Percentiles rank a stretch among this genome's conserved stretches.
Evolutionary conservation across 768 basidiomycete genomes (phyloP).

Genomic region (Termitomyces sp.): DNA sequence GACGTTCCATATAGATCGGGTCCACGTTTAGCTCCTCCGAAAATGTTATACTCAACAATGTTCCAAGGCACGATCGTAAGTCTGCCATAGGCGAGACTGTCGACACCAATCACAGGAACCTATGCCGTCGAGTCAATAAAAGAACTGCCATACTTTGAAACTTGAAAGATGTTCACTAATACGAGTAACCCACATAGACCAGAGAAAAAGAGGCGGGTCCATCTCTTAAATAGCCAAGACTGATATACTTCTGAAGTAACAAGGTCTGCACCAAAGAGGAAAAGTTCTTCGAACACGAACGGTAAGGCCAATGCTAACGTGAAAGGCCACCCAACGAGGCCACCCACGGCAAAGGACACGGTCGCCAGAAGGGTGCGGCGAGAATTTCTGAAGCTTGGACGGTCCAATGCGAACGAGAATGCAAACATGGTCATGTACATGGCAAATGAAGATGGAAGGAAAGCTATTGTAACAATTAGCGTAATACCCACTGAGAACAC

Average conservation of each 20-base stretch:
- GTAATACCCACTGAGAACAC: not conserved
- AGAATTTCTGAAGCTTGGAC: slow-evolving; percentile 47
- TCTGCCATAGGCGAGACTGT: slow-evolving; percentile 83
- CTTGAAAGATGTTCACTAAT: slow-evolving; percentile 42
- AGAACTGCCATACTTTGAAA: not conserved
- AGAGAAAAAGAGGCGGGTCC: slow-evolving; percentile 49
- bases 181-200: slow-evolving; percentile 55
- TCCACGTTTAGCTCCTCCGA: slow-evolving; percentile 72
- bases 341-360: slow-evolving; percentile 70
- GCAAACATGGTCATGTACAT: slow-evolving; percentile 88
- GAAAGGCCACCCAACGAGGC: slow-evolving; percentile 96
- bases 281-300: slow-evolving; percentile 87
- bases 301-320: slow-evolving; percentile 83
- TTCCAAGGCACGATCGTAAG: slow-evolving; percentile 85
- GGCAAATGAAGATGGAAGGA: slow-evolving; percentile 92
- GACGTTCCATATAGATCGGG: slow-evolving; percentile 94
- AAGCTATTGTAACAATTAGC: slow-evolving; percentile 44
- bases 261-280: slow-evolving; percentile 66
- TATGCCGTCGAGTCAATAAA: slow-evolving; percentile 24
- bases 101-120: slow-evolving; percentile 81
- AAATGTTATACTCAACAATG: slow-evolving; percentile 90
- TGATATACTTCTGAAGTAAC: slow-evolving; percentile 39
- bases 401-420: slow-evolving; percentile 60
- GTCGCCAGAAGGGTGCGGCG: slow-evolving; percentile 63
- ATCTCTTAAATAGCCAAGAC: slow-evolving; percentile 60